phyloP scores from a whole-genome alignment of 768 basidiomycete species.

The Suillus spraguei region DNA sequence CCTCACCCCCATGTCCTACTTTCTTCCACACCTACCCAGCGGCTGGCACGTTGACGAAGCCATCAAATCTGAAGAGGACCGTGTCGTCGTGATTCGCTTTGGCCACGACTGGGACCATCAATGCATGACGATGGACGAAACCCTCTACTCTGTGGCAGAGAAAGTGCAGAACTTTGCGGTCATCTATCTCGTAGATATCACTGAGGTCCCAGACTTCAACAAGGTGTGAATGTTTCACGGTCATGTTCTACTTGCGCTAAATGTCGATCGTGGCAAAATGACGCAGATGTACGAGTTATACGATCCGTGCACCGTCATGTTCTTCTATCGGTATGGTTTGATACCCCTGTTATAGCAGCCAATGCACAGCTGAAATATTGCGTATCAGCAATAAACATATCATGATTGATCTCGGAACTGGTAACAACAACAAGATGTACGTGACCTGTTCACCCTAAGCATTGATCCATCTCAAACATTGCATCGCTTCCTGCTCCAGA shows the following conservation, averaged over 20 bases:
- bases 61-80: slow-evolving; percentile 96
- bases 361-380: slow-evolving; percentile 2
- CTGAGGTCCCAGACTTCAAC: slow-evolving; percentile 97
- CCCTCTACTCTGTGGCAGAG: slow-evolving; percentile 87
- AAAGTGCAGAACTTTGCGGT: slow-evolving; percentile 99
- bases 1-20: slow-evolving; percentile 72
- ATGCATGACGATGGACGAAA: slow-evolving; percentile 99
- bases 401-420: slow-evolving; percentile 99
- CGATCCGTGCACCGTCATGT: slow-evolving; percentile 97
- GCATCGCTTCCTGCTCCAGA: slow-evolving; percentile 40
- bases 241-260: background rate
- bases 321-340: slow-evolving; percentile 86
- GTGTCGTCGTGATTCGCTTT: slow-evolving; percentile 92
- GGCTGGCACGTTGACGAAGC: slow-evolving; percentile 99
- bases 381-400: slow-evolving; percentile 89
- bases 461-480: slow-evolving; percentile 1
- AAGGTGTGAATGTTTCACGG: slow-evolving; percentile 55
- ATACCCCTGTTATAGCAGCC: background rate
- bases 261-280: slow-evolving; percentile 7
- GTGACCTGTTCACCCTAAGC: slow-evolving; percentile 32
- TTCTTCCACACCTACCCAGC: slow-evolving; percentile 84
- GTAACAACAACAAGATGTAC: slow-evolving; percentile 99
- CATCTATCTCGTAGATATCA: slow-evolving; percentile 94
- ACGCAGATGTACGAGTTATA: slow-evolving; percentile 97
- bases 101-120: slow-evolving; percentile 93